Conservation (phyloP, 2,329 filamentous ascomycete genomes). For the Xylogone sp. region DNA sequence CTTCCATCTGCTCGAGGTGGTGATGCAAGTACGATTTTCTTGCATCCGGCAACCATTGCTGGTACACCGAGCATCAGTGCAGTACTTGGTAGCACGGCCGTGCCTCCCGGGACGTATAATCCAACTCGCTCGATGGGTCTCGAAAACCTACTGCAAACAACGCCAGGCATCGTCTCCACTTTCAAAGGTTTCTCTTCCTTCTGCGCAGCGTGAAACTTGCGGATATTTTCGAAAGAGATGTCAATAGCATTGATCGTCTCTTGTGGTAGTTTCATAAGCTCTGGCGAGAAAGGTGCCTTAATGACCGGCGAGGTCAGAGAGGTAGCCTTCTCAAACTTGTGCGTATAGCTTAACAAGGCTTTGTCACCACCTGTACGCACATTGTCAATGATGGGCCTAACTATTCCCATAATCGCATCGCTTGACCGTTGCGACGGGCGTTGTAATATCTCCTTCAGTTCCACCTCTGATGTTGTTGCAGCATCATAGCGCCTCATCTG, state of each 20-base stretch:
- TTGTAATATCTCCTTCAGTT: conserved; percentile 72
- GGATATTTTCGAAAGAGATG: conserved; percentile 88
- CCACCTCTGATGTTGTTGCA: conserved; percentile 55
- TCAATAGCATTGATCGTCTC: conserved; percentile 94
- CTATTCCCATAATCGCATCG: conserved; percentile 89
- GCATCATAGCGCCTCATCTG: conserved; percentile 78
- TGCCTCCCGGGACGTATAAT: conserved; percentile 92
- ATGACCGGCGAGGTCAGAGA: conserved; percentile 86
- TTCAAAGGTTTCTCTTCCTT: conserved; percentile 75
- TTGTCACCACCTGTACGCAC: conserved; percentile 81
- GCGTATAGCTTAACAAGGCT: conserved; percentile 86
- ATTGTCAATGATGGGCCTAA: conserved; percentile 86
- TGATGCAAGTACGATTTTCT: conserved; percentile 89
- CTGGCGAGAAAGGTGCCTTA: conserved; percentile 79
- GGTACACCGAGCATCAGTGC: conserved; percentile 98
- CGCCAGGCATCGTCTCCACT: conserved; percentile 97
- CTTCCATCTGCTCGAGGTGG: conserved; percentile 86
- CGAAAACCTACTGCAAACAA: conserved; percentile 89
- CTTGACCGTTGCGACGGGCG: conserved; percentile 91
- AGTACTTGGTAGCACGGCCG: conserved; percentile 93
- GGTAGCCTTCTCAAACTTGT: conserved; percentile 96
- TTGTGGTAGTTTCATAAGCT: conserved; percentile 77
- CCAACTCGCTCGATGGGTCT: conserved; percentile 94
- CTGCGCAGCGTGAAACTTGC: conserved; percentile 89
- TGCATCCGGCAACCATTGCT: conserved; percentile 94